These are phyloP conservation scores for Lavandula angustifolia DNA, from an alignment of 257 asterid species.

Conservation along the genomic window DNA sequence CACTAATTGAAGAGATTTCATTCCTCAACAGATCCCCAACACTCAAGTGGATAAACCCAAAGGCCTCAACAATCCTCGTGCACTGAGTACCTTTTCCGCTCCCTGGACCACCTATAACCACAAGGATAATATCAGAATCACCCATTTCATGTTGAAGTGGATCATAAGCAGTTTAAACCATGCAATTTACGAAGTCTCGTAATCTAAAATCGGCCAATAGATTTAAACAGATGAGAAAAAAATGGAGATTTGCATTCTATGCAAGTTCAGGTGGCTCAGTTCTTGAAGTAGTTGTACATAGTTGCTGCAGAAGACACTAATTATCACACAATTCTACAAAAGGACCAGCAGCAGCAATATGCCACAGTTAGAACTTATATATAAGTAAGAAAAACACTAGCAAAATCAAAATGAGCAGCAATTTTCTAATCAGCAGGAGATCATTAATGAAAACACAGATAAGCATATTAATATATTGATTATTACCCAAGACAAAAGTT, in stretches of 20 bases:
- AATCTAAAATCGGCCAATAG: slow-evolving; percentile 8
- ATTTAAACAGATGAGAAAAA: background rate
- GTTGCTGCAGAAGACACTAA: background rate
- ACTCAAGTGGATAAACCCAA: slow-evolving; percentile 89
- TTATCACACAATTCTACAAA: background rate
- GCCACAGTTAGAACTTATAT: background rate
- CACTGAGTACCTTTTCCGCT: slow-evolving; percentile 99
- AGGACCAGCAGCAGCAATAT: slow-evolving; percentile 17
- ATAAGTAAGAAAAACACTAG: slow-evolving; percentile 13
- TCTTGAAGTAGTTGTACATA: too few species aligned
- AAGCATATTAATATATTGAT: slow-evolving; percentile 25
- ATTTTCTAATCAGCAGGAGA: slow-evolving; percentile 24
- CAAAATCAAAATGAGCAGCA: background rate
- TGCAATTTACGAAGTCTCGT: slow-evolving; percentile 8
- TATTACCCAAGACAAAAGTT: slow-evolving; percentile 86
- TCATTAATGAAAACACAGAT: slow-evolving; percentile 17
- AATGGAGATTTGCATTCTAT: background rate
- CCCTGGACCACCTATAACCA: slow-evolving; percentile 90
- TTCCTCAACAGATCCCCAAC: slow-evolving; percentile 95
- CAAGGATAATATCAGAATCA: slow-evolving; percentile 31
- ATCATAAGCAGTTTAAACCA: slow-evolving; percentile 19
- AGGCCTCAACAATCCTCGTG: slow-evolving; percentile 64
- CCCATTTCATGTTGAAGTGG: slow-evolving; percentile 10
- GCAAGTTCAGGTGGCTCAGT: too few species aligned
- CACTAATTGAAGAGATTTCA: slow-evolving; percentile 66